Percentiles rank a stretch among this genome's conserved stretches.
Evolutionary conservation across 192 early-diverging fungal genomes (phyloP).

Genomic region (Entomortierella chlamydospora): DNA sequence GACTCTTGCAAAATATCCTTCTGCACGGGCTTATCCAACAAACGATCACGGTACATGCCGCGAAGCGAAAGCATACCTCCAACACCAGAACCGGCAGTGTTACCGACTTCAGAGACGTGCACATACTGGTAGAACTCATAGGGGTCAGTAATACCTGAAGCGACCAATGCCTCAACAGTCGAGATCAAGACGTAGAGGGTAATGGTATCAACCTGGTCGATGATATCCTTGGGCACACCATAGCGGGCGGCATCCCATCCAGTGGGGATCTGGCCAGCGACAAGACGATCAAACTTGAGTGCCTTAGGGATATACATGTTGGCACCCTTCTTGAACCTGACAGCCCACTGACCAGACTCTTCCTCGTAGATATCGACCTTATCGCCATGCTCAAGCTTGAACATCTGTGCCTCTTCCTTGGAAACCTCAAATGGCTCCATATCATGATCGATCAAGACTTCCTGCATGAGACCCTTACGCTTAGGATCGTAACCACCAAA

Average conservation of each 20-base stretch:
- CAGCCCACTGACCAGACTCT: conserved; percentile 77
- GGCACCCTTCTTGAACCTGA: conserved; percentile 89
- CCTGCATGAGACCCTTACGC: conserved; percentile 88
- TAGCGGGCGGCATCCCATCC: conserved; percentile 94
- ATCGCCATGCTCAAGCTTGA: conserved; percentile 85
- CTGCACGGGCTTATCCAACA: conserved; percentile 85
- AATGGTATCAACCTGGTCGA: conserved; percentile 91
- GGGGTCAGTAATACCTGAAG: conserved; percentile 94
- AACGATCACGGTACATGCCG: conserved; percentile 83
- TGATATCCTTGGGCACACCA: conserved; percentile 92
- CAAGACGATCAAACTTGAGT: conserved; percentile 88
- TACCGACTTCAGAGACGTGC: conserved; percentile 94
- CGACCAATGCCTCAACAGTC: conserved; percentile 91
- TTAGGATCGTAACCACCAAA: conserved; percentile 90
- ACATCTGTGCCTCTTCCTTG: conserved; percentile 87
- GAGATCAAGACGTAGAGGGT: conserved; percentile 91
- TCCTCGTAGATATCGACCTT: conserved; percentile 78
- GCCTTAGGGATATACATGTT: conserved; percentile 93
- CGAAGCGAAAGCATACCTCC: conserved; percentile 86
- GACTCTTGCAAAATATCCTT: conserved; percentile 95
- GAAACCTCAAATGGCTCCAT: conserved; percentile 88
- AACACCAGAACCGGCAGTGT: conserved; percentile 89
- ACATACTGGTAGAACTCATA: conserved; percentile 98
- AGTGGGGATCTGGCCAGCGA: conserved; percentile 92
- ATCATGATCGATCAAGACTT: conserved; percentile 88